Base-by-base conservation (phyloP, 345 rosid genomes). In the Pelargonium nanum region DNA sequence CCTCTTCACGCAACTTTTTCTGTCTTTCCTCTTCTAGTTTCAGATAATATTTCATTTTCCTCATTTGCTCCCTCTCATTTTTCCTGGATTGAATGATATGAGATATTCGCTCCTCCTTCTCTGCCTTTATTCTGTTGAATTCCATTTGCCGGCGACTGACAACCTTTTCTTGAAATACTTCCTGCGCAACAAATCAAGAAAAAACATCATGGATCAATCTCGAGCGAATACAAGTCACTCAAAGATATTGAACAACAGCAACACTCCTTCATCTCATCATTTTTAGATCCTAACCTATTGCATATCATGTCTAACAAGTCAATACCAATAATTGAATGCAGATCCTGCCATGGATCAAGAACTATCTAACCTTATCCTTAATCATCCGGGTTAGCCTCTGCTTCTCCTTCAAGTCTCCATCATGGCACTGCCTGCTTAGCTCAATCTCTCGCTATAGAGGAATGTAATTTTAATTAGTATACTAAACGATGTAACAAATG, bases 351-450 rank as follows among this genome's bases (percentile, higher is more conserved):
- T n/a, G n/a, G n/a, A n/a, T n/a, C n/a, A 5, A 6, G 40, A 30
- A 51, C 52, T 25, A 25, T 71, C 80, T 57, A n/a, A 94, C 99
- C 95, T 94, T 88, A 57, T 74, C 75, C 10, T 82, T 85, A 76
- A 81, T 34, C 95, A 94, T 88, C 62, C 93, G 74, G 21, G 80
- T 62, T 66, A 94, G 68, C 68, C 97, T 79, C 55, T 72, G 81
- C 77, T 94, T 94, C 81, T 90, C 96, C 80, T 53, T 85, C 68
- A 94, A 83, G 75, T 94, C 99, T 20, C 93, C 92, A 65, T 88
- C 97, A 72, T 94, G 99, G 55, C 81, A 86, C 71, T 88, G 91
- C 70, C 78, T 83, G 80, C 99, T 90, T 63, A 81, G 73, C 76
- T 90, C 99, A 65, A 78, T 77, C 68, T 94, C 99, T 65, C 70